Evolutionary conservation across 2,329 filamentous ascomycete genomes (phyloP).

Genomic region (Stenocarpella maydis): DNA sequence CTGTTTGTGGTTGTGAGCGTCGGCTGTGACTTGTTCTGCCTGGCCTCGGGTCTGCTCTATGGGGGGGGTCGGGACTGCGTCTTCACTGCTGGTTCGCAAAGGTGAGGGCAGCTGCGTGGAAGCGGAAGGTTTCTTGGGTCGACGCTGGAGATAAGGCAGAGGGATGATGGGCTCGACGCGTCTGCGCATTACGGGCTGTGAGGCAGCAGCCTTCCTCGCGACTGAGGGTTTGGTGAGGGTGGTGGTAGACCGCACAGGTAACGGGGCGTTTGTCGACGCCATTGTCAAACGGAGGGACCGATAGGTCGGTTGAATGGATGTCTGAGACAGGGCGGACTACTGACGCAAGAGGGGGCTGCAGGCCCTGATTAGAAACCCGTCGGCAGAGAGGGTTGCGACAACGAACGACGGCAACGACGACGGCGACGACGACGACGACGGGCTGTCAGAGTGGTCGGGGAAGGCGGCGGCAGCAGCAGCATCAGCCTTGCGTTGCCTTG

Average conservation of each 20-base stretch:
- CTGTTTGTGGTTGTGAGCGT: slow-evolving; percentile 16
- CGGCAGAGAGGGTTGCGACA: slow-evolving; percentile 12
- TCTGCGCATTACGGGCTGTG: slow-evolving; percentile 23
- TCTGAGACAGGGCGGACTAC: slow-evolving; percentile 12
- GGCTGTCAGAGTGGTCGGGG: not conserved
- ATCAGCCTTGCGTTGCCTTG: slow-evolving; percentile 24
- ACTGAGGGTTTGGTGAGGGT: slow-evolving; percentile 4
- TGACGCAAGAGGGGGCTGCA: slow-evolving; percentile 22
- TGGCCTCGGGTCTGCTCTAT: not conserved
- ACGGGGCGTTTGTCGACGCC: slow-evolving; percentile 30
- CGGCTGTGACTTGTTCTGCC: not conserved
- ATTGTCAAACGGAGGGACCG: slow-evolving; percentile 22
- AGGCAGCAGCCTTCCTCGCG: slow-evolving; percentile 16
- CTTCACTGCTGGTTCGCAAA: slow-evolving; percentile 33
- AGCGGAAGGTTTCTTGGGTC: slow-evolving; percentile 27
- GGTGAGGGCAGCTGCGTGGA: slow-evolving; percentile 29
- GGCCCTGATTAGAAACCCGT: slow-evolving; percentile 27
- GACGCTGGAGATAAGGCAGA: slow-evolving; percentile 33
- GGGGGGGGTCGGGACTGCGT: slow-evolving; percentile 15
- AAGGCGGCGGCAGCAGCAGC: not conserved
- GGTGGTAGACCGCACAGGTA: not conserved
- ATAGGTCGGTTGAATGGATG: not conserved
- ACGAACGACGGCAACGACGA: no score
- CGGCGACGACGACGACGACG: no score
- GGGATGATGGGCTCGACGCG: slow-evolving; percentile 34